Conservation (phyloP, 805 yeast genomes). For the Scheffersomyces ergatensis region DNA sequence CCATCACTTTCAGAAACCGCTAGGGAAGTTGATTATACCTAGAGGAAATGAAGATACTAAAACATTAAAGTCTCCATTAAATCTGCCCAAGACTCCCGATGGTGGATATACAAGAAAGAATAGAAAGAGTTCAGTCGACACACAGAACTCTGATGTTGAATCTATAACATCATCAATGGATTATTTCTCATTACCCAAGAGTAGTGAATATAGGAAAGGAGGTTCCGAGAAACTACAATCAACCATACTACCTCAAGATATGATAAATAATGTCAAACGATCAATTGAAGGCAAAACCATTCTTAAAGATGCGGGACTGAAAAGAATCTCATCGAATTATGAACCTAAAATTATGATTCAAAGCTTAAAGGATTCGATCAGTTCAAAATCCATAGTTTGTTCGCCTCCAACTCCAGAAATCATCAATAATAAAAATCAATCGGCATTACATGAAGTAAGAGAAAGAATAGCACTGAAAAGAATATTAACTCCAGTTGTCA, state of each 20-base stretch:
- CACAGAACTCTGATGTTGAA: not conserved
- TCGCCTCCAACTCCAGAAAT: constrained; percentile 12
- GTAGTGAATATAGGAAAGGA: not conserved
- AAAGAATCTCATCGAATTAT: constrained; percentile 14
- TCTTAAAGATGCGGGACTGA: constrained; percentile 5
- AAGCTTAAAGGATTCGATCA: constrained; percentile 26
- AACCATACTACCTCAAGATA: constrained; percentile 14
- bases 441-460: constrained; percentile 28
- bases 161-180: not conserved
- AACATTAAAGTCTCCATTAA: not conserved
- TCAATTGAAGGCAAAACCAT: constrained; percentile 21
- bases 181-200: not conserved
- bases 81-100: not conserved
- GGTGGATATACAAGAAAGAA: not conserved
- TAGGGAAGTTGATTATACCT: not conserved
- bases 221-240: no score
- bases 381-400: constrained; percentile 11
- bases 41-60: not conserved
- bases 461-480: constrained; percentile 36
- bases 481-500: constrained; percentile 12
- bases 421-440: constrained; percentile 14
- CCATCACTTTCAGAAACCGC: no score
- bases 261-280: constrained; percentile 21
- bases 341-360: constrained; percentile 31
- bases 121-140: not conserved